Evolutionary conservation across 2,329 filamentous ascomycete genomes (phyloP), one percentile per base, ranked within the genome.

Genomic region (Cordyceps pruinosa): DNA sequence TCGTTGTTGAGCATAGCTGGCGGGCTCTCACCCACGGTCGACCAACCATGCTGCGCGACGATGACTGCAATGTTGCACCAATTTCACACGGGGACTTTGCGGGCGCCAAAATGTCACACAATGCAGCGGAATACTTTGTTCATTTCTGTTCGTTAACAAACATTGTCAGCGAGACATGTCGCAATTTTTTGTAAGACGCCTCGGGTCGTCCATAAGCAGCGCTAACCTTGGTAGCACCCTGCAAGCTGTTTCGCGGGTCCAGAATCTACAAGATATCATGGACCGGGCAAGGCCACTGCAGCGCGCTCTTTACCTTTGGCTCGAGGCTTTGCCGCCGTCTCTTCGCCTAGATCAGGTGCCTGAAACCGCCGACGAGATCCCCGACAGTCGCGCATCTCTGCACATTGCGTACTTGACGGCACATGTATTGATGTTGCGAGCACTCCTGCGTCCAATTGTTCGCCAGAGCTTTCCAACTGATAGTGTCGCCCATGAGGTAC

Each of bases 11-110:
- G 37, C 54, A 62, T 25, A 61, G 53, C 39, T 63, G 61, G 61
- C 61, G 61, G 7, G 50, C 61, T 4, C 49, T 63, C 32, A 63
- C 61, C 15, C 61, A 63, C 26, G 61, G 61, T 4, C 46, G 61
- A 26, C 46, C 61, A 5, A 58, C 58, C 1, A 61, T 61, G 58
- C n/a, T 62, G 19, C 47, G 54, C 23, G 56, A 60, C 10, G 61
- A 63, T 41, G 61, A 63, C 50, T 63, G 59, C 56, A 58, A 59
- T 39, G 61, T 63, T 7, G 46, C 58, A 12, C 54, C 59, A 2
- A 46, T 62, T 5, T 53, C 55, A 9, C 26, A n/a, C 6, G 44
- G 39, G 1, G 61, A 62, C 26, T 62, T 62, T 47, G 13, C 37
- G 12, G 32, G 30, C 13, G 19, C 10, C 19, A 12, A 19, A 2